Evolutionary conservation across 2,329 filamentous ascomycete genomes (phyloP), one percentile per base, ranked within the genome.

Genomic region (Cercospora sp.): DNA sequence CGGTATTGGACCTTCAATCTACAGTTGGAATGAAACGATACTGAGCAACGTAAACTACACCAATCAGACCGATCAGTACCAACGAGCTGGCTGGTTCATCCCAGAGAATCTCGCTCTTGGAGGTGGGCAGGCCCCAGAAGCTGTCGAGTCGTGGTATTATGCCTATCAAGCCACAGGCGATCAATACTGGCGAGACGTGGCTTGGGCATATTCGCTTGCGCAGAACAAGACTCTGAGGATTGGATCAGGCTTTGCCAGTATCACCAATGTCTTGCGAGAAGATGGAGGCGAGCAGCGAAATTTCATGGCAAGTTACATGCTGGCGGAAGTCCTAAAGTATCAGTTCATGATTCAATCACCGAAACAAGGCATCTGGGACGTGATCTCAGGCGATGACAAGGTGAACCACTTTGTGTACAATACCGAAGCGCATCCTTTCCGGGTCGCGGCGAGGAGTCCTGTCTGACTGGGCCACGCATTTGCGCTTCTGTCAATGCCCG

Each of bases 241-340:
- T 2, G 69, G 68, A 6, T 67, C 63, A n/a, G 69, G 71, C 12
- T 72, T 72, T 48, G 58, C 60, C 10, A 65, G 59, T 18, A 66
- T 72, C 28, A 64, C 60, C 9, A 65, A 73, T 57, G 72, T 73
- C 5, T 60, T 72, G 33, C 58, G 53, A 10, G 31, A 51, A 10
- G 67, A 67, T 16, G 71, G 71, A 2, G 91, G 90, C 0, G 79
- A 80, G 0, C 87, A 85, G 67, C 79, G 80, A 51, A 87, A 96
- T 77, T 89, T 90, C 77, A 91, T 94, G 83, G 92, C 96, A 81
- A 94, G 90, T 74, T 96, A 95, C 81, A 89, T 91, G 82, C 92
- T 95, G 78, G 92, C 92, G 0, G 92, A 96, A 82, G 90, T 93
- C 69, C 77, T 96, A 77, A 96, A 96, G 83, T 96, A 96, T 48